Percentiles rank a stretch among this genome's conserved stretches.
Evolutionary conservation across 495 filamentous ascomycete genomes (phyloP).

Genomic region (Chaetomium tenue): DNA sequence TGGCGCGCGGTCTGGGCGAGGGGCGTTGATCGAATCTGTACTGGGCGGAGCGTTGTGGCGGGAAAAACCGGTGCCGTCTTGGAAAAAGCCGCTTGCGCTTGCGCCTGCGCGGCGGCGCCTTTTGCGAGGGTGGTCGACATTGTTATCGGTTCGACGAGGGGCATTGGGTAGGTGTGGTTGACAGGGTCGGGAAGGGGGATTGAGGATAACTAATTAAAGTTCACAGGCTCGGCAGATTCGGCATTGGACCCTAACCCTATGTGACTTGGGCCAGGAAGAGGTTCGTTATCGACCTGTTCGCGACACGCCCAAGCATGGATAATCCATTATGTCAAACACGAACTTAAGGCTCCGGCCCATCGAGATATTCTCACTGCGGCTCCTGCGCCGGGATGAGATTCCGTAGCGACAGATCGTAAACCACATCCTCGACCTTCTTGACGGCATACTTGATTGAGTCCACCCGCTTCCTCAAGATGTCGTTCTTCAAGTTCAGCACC

Average conservation of each 20-base stretch:
- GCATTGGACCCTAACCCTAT: constrained; percentile 31
- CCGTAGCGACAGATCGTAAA: constrained; percentile 87
- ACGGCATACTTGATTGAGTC: constrained; percentile 95
- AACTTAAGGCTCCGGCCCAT: neutral
- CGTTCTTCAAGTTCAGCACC: constrained; percentile 95
- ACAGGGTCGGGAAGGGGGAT: constrained; percentile 10
- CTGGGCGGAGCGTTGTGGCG: constrained; percentile 29
- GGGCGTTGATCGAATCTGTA: constrained; percentile 35
- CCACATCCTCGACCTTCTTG: constrained; percentile 98
- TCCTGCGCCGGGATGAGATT: constrained; percentile 64
- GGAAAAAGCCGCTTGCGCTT: constrained; percentile 2
- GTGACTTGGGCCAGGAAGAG: no score
- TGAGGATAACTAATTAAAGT: constrained; percentile 11
- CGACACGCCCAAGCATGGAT: no score
- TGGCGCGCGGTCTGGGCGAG: constrained; percentile 36
- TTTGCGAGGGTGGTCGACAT: constrained; percentile 30
- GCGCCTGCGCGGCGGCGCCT: constrained; percentile 19
- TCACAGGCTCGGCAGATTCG: constrained; percentile 12
- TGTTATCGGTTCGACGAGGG: constrained; percentile 37
- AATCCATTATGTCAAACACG: neutral
- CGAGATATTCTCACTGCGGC: constrained; percentile 21
- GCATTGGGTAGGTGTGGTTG: constrained; percentile 27
- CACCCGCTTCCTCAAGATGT: constrained; percentile 77
- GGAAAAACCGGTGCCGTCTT: neutral
- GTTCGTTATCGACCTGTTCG: no score